A percentile compares a stretch with the other conserved stretches of the same genome.
Conservation (phyloP, 2,329 filamentous ascomycete species). For the Talaromyces verruculosus region DNA sequence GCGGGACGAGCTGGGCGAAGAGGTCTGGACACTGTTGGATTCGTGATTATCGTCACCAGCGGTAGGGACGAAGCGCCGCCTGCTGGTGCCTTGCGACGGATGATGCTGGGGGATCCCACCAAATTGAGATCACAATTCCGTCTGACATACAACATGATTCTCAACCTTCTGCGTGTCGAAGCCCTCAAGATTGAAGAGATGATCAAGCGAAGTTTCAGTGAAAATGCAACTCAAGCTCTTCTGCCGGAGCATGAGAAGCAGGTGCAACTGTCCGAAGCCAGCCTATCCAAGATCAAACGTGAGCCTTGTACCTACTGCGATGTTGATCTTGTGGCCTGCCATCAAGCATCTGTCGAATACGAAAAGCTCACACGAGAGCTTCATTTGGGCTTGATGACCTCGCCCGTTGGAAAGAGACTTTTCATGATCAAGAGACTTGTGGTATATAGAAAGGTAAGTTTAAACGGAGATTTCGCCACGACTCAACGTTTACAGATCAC, state of each 20-base stretch:
- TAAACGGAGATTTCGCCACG: background rate
- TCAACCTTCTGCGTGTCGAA: constrained; percentile 91
- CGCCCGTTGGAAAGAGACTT: constrained; percentile 78
- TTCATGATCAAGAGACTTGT: constrained; percentile 74
- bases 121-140: constrained; percentile 95
- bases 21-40: constrained; percentile 88
- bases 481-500: constrained; percentile 26
- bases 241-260: constrained; percentile 94
- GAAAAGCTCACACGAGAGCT: constrained; percentile 77
- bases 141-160: constrained; percentile 98
- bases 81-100: constrained; percentile 76
- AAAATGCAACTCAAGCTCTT: constrained; percentile 92
- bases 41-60: constrained; percentile 84
- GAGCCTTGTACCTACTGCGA: constrained; percentile 83
- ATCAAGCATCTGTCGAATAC: constrained; percentile 77
- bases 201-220: constrained; percentile 99
- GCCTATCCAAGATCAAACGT: constrained; percentile 84
- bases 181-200: constrained; percentile 98
- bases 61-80: constrained; percentile 86
- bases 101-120: constrained; percentile 94
- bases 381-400: constrained; percentile 71
- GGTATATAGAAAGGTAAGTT: constrained; percentile 68
- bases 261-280: constrained; percentile 86
- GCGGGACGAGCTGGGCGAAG: constrained; percentile 89
- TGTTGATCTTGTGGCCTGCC: constrained; percentile 73